These are phyloP conservation scores for Coffea canephora DNA, from an alignment of 257 asterid genomes.

Conservation along the genomic window DNA sequence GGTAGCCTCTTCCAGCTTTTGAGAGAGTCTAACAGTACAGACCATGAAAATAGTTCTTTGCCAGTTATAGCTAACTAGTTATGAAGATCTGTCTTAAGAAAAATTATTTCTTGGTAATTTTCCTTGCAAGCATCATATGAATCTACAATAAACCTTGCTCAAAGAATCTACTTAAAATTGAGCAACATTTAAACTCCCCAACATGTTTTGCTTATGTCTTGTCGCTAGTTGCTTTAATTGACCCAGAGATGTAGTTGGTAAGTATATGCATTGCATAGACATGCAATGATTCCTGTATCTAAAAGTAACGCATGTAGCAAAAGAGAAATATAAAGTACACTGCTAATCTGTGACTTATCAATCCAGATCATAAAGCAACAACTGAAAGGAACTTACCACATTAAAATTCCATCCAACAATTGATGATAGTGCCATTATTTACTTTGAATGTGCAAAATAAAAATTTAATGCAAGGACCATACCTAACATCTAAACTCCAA, in stretches of 20 bases:
- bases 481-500: slow-evolving; percentile 61
- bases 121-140: no score
- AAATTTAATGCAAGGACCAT: slow-evolving; percentile 29
- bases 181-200: no score
- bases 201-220: no score
- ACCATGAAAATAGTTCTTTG: no score
- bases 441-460: slow-evolving; percentile 4
- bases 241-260: neutral
- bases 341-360: neutral
- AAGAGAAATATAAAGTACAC: neutral
- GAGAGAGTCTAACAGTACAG: no score
- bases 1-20: no score
- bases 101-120: no score
- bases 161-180: no score
- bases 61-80: no score
- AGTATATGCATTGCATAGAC: neutral
- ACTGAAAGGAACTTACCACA: neutral
- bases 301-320: neutral
- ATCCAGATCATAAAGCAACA: neutral
- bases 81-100: no score
- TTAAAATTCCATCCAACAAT: neutral
- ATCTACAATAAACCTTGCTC: no score
- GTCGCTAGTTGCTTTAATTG: no score
- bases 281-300: neutral
- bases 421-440: neutral